Conservation (phyloP, 1,284 basidiomycete genomes). For the Gymnopus androsaceus region DNA sequence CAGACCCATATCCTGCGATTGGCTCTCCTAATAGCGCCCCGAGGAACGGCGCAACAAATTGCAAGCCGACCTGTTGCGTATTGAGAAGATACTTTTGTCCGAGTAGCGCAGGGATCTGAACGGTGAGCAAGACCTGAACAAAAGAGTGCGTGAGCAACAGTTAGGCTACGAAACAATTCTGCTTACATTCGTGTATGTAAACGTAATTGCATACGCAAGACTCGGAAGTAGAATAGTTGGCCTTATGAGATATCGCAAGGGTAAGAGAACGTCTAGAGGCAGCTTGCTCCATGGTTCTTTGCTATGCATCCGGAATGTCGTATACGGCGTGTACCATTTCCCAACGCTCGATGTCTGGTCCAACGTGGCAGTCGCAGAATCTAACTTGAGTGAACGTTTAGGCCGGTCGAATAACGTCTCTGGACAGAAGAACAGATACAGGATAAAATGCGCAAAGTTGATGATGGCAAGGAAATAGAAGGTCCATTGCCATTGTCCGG, state of each 20-base stretch:
- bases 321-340: constrained; percentile 8
- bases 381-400: background rate
- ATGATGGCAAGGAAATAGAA: constrained; percentile 5
- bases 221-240: constrained; percentile 3
- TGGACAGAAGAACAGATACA: constrained; percentile 33
- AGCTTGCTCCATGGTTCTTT: background rate
- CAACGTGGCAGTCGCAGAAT: background rate
- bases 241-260: background rate
- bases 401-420: constrained; percentile 31
- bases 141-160: background rate
- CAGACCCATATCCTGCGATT: constrained; percentile 1
- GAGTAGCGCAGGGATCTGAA: constrained; percentile 7
- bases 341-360: background rate
- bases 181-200: constrained; percentile 3
- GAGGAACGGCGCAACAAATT: constrained; percentile 4
- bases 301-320: background rate
- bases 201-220: constrained; percentile 4
- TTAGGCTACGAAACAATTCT: background rate
- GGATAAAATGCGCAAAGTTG: constrained; percentile 26
- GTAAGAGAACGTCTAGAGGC: background rate
- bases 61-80: constrained; percentile 7
- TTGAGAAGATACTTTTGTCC: constrained; percentile 2
- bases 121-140: constrained; percentile 8
- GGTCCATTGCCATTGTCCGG: constrained; percentile 13
- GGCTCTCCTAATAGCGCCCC: constrained; percentile 6